Percentiles rank a stretch among this genome's conserved stretches.
Conservation (phyloP, 2,329 filamentous ascomycete genomes). For the Apiospora hydei region DNA sequence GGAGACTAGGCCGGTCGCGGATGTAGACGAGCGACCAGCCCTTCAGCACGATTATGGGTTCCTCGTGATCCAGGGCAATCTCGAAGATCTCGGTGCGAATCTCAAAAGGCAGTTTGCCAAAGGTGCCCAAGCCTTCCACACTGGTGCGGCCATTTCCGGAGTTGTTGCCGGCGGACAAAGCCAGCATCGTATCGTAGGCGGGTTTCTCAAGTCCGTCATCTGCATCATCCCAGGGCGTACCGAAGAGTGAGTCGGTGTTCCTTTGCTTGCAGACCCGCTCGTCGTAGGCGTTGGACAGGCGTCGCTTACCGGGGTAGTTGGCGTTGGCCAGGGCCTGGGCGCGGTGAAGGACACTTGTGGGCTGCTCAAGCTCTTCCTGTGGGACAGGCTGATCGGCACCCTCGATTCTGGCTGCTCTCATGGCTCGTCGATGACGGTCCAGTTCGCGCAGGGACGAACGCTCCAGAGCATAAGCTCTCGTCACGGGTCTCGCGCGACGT, state of each 20-base stretch:
- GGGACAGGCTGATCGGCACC: background rate
- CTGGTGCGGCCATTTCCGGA: background rate
- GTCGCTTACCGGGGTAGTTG: constrained; percentile 23
- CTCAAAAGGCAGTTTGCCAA: constrained; percentile 39
- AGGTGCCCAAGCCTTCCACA: constrained; percentile 24
- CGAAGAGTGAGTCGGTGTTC: background rate
- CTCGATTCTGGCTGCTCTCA: background rate
- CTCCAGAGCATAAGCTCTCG: background rate
- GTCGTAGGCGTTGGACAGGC: constrained; percentile 23
- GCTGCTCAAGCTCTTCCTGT: constrained; percentile 7
- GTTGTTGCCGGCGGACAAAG: background rate
- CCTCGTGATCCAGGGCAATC: constrained; percentile 38
- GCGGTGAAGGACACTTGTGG: background rate
- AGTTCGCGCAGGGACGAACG: background rate
- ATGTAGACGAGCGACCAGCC: constrained; percentile 43
- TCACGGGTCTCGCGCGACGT: background rate
- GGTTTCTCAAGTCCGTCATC: constrained; percentile 3
- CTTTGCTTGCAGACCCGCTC: constrained; percentile 25
- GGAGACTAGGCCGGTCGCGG: constrained; percentile 40
- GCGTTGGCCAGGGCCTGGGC: constrained; percentile 22
- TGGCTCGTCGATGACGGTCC: background rate
- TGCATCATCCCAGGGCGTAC: constrained; percentile 15
- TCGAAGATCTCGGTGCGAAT: constrained; percentile 44
- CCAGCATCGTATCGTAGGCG: background rate
- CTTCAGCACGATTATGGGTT: constrained; percentile 42